Evolutionary conservation across 345 rosid species (phyloP).

Genomic region (Heritiera fomes): DNA sequence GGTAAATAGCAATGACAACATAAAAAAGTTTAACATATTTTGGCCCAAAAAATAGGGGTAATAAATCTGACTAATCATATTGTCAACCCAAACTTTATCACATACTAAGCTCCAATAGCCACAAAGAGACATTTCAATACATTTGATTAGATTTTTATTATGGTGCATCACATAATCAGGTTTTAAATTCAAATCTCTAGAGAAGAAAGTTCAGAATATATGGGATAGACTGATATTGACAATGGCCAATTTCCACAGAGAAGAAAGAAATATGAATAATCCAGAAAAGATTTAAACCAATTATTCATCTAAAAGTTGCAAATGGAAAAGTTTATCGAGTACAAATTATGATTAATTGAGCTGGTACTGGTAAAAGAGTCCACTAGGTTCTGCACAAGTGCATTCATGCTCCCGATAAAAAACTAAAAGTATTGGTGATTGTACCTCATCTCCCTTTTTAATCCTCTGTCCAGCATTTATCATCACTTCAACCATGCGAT

Average conservation of each 20-base stretch:
- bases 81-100: background rate
- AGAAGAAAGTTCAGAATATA: background rate
- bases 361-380: background rate
- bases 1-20: background rate
- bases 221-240: background rate
- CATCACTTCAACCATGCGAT: constrained; percentile 97
- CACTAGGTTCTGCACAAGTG: background rate
- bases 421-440: too few relatives aligned
- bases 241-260: background rate
- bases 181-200: background rate
- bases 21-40: background rate
- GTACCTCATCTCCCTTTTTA: constrained; percentile 83
- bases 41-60: background rate
- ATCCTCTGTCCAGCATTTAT: constrained; percentile 85
- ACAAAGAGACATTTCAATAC: background rate
- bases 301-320: background rate
- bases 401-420: too few relatives aligned
- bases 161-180: background rate
- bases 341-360: background rate
- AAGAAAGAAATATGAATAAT: background rate
- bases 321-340: background rate
- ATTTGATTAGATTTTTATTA: background rate
- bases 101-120: background rate
- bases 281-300: background rate
- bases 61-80: background rate